Conservation (phyloP, 306 rosid species). For the Vigna unguiculata region DNA sequence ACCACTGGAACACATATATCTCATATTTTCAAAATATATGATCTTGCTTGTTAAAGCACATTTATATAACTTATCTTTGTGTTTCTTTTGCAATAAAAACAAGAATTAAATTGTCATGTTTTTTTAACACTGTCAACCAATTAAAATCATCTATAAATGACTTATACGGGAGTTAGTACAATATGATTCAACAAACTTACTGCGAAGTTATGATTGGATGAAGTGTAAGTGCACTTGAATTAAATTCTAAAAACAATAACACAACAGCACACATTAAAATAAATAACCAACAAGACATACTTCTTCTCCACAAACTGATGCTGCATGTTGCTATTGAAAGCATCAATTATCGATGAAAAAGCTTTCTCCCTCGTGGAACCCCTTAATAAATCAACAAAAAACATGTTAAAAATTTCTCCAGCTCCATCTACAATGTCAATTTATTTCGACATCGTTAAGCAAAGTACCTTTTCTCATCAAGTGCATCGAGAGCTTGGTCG, state of each 20-base stretch:
- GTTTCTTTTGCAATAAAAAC: neutral
- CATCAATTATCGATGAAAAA: conserved; percentile 63
- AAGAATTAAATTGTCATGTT: neutral
- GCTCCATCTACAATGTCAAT: conserved; percentile 28
- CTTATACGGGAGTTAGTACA: neutral
- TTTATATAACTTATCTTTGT: no score
- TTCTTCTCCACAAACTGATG: conserved; percentile 82
- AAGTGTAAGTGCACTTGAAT: neutral
- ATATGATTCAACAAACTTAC: neutral
- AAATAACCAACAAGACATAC: conserved; percentile 52
- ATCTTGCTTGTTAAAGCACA: conserved; percentile 13
- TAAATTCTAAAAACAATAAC: neutral
- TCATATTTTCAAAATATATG: neutral
- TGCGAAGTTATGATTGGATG: neutral
- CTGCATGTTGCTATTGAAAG: conserved; percentile 75
- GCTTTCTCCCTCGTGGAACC: conserved; percentile 88
- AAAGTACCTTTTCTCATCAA: conserved; percentile 82
- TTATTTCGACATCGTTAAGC: neutral
- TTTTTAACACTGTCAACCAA: neutral
- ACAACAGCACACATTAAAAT: neutral
- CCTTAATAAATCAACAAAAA: conserved; percentile 55
- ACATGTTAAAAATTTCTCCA: neutral
- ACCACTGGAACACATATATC: neutral
- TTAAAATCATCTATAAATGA: neutral
- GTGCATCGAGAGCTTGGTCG: conserved; percentile 88